Percentiles rank a stretch among this genome's conserved stretches.
phyloP scores from a whole-genome alignment of 140 eudicot species.

The Senecio squalidus region DNA sequence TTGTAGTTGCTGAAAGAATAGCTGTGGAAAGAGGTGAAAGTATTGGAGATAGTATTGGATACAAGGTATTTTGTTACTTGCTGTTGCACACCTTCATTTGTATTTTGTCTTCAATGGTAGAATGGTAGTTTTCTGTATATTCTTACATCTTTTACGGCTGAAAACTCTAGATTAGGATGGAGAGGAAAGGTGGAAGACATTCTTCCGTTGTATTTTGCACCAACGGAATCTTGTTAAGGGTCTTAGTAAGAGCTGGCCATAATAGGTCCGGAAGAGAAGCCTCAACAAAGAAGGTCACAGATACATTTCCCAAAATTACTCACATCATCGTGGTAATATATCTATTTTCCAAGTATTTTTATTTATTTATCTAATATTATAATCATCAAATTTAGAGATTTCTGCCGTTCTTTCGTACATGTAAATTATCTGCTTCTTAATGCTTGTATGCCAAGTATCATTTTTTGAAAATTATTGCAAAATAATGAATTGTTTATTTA shows the following conservation, averaged over 20 bases:
- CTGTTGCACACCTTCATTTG: background rate
- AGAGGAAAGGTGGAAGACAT: constrained; percentile 86
- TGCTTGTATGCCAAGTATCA: background rate
- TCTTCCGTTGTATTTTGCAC: constrained; percentile 91
- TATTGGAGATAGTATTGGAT: constrained; percentile 86
- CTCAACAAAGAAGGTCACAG: constrained; percentile 29
- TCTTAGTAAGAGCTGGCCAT: constrained; percentile 55
- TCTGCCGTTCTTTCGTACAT: background rate
- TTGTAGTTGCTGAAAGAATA: constrained; percentile 90
- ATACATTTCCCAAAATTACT: constrained; percentile 55
- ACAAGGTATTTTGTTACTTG: constrained; percentile 47
- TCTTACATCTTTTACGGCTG: constrained; percentile 9
- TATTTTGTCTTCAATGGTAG: constrained; percentile 1
- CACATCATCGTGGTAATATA: constrained; percentile 90
- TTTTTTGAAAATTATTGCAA: background rate
- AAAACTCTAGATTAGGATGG: constrained; percentile 73
- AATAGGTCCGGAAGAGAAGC: constrained; percentile 30
- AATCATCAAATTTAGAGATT: background rate
- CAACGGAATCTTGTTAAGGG: constrained; percentile 82
- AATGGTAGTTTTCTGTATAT: too few relatives aligned
- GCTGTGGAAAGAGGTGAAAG: constrained; percentile 91
- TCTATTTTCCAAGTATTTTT: background rate
- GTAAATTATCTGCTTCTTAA: background rate
- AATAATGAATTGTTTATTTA: background rate
- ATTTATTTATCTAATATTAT: background rate